phyloP scores from a whole-genome alignment of 2,329 filamentous ascomycete genomes.

The Didymellaceae sp. region DNA sequence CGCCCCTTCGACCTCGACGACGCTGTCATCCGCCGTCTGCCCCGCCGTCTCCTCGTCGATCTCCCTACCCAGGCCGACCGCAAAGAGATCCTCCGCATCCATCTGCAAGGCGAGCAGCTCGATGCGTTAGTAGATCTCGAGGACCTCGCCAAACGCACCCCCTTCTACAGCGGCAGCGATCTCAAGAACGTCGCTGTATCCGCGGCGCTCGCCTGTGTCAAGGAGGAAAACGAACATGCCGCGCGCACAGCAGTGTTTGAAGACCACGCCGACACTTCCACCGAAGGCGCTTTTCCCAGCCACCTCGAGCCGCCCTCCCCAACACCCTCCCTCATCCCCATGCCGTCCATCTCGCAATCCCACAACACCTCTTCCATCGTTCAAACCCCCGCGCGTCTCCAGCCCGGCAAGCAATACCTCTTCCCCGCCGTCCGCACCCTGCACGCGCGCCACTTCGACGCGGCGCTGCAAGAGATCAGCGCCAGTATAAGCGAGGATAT shows the following conservation, averaged over 20 bases:
- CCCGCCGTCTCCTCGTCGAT: conserved; percentile 75
- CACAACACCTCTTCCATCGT: conserved; percentile 40
- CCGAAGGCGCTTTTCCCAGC: neutral
- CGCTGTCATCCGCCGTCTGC: conserved; percentile 78
- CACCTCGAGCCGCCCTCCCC: conserved; percentile 4
- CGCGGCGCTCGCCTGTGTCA: conserved; percentile 78
- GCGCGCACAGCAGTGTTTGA: conserved; percentile 33
- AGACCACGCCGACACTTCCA: conserved; percentile 1
- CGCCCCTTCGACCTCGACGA: conserved; percentile 94
- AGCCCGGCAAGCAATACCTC: conserved; percentile 49
- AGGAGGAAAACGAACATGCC: conserved; percentile 68
- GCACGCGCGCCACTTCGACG: conserved; percentile 76
- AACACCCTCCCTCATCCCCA: conserved; percentile 1
- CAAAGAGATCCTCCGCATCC: conserved; percentile 71
- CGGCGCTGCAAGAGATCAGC: conserved; percentile 84
- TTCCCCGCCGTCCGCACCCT: conserved; percentile 76
- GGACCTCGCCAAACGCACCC: conserved; percentile 69
- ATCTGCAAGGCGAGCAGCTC: conserved; percentile 72
- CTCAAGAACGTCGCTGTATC: conserved; percentile 83
- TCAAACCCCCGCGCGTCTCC: conserved; percentile 19
- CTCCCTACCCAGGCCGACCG: conserved; percentile 71
- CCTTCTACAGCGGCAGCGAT: conserved; percentile 82
- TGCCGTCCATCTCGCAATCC: conserved; percentile 10
- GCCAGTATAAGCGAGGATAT: conserved; percentile 95
- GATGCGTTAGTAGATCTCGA: conserved; percentile 67